phyloP scores from a whole-genome alignment of 768 basidiomycete genomes.

The Lactarius deliciosus region DNA sequence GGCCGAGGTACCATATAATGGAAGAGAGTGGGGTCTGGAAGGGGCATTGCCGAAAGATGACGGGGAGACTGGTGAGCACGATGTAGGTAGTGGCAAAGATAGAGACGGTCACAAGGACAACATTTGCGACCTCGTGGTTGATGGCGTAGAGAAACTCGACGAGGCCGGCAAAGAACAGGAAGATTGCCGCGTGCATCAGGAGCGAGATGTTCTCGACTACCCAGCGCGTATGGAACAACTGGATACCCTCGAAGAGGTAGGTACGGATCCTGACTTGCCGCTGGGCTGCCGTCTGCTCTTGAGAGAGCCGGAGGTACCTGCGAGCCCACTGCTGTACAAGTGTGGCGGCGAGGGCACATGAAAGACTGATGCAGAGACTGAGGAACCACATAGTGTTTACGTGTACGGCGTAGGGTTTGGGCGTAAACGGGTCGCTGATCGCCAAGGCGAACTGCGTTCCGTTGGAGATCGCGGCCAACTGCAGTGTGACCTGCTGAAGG shows the following conservation, averaged over 20 bases:
- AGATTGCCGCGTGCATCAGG: slow-evolving; percentile 13
- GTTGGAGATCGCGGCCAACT: slow-evolving; percentile 21
- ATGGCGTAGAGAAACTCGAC: slow-evolving; percentile 7
- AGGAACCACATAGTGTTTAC: slow-evolving; percentile 29
- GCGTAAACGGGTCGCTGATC: neutral
- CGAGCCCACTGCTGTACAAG: slow-evolving; percentile 24
- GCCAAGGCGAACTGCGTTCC: neutral
- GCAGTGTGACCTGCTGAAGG: slow-evolving; percentile 16
- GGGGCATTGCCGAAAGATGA: slow-evolving; percentile 6
- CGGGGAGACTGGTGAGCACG: slow-evolving; percentile 7
- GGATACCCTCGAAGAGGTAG: slow-evolving; percentile 8
- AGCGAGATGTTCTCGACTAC: slow-evolving; percentile 16
- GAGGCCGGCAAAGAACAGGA: slow-evolving; percentile 12
- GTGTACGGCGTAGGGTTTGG: neutral
- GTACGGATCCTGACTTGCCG: slow-evolving; percentile 19
- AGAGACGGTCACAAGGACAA: neutral
- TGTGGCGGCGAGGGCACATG: slow-evolving; percentile 18
- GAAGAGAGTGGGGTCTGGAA: slow-evolving; percentile 5
- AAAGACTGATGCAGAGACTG: slow-evolving; percentile 23
- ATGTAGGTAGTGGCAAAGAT: neutral
- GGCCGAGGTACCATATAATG: slow-evolving; percentile 5
- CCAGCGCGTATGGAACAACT: slow-evolving; percentile 1
- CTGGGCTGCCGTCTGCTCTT: neutral
- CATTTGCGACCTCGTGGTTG: slow-evolving; percentile 2
- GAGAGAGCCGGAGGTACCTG: slow-evolving; percentile 19